Percentiles rank a stretch among this genome's conserved stretches.
Conservation (phyloP, 805 yeast genomes). For the Candida loeiensis region DNA sequence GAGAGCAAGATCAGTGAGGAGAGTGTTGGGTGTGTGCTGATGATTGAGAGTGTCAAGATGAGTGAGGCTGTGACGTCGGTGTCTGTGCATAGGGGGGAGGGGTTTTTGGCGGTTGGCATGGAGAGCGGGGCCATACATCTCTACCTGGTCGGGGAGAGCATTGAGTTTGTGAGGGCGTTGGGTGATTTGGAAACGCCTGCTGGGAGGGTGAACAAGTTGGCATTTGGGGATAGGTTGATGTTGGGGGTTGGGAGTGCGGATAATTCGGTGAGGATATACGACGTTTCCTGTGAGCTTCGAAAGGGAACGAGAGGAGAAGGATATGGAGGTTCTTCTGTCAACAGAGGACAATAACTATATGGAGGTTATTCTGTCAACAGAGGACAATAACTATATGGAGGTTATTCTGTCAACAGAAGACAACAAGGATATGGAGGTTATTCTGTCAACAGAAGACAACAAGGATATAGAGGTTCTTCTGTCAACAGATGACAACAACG, state of each 20-base stretch:
- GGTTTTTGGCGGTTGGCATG: slow-evolving; percentile 59
- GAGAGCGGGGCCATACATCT: slow-evolving; percentile 62
- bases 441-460: too few species aligned
- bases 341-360: too few species aligned
- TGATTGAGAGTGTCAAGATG: slow-evolving; percentile 32
- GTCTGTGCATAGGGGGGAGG: slow-evolving; percentile 39
- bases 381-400: too few species aligned
- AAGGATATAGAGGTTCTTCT: too few species aligned
- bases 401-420: too few species aligned
- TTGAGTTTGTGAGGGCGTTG: slow-evolving; percentile 26
- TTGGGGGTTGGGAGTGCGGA: slow-evolving; percentile 69
- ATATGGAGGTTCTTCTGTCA: too few species aligned
- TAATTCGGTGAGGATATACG: slow-evolving; percentile 51
- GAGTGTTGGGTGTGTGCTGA: slow-evolving; percentile 5
- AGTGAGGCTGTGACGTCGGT: slow-evolving; percentile 64
- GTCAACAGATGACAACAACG: too few species aligned
- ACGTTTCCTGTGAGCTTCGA: slow-evolving; percentile 10
- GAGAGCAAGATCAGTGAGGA: too few species aligned
- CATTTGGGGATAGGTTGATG: slow-evolving; percentile 44
- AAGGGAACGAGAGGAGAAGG: neutral
- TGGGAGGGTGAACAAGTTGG: slow-evolving; percentile 56
- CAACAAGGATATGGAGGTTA: too few species aligned
- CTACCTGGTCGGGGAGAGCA: slow-evolving; percentile 34
- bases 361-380: too few species aligned
- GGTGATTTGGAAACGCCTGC: slow-evolving; percentile 50